Conservation (phyloP, 495 filamentous ascomycete genomes). For the Daldinia bambusicola region DNA sequence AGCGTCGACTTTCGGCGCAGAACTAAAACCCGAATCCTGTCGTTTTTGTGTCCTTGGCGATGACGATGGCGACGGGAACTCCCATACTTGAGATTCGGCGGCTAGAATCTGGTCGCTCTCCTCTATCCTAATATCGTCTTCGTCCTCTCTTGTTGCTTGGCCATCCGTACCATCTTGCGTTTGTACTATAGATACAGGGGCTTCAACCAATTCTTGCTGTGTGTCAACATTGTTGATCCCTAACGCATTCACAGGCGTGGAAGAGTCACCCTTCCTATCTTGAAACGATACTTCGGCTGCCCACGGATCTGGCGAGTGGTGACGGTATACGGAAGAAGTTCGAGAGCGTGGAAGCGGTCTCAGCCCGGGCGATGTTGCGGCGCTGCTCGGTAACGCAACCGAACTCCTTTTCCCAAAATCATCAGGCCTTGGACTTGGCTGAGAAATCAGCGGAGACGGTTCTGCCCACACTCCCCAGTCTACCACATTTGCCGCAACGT, state of each 20-base stretch:
- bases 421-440: slow-evolving; percentile 47
- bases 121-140: neutral
- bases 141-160: neutral
- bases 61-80: neutral
- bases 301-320: slow-evolving; percentile 66
- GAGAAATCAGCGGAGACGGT: slow-evolving; percentile 48
- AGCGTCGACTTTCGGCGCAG: slow-evolving; percentile 21
- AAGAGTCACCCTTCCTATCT: slow-evolving; percentile 10
- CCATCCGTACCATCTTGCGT: neutral
- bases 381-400: slow-evolving; percentile 55
- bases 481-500: slow-evolving; percentile 36
- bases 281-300: slow-evolving; percentile 48
- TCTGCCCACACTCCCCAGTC: slow-evolving; percentile 54
- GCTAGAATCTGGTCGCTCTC: neutral
- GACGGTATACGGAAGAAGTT: slow-evolving; percentile 51
- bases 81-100: neutral
- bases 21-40: slow-evolving; percentile 11
- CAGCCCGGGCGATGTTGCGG: slow-evolving; percentile 46
- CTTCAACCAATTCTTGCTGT: slow-evolving; percentile 6
- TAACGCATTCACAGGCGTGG: slow-evolving; percentile 12
- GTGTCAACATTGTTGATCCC: neutral
- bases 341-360: slow-evolving; percentile 47
- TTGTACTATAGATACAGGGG: neutral
- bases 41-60: slow-evolving; percentile 4
- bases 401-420: slow-evolving; percentile 49